Evolutionary conservation across 2,329 filamentous ascomycete species (phyloP), one percentile per base, ranked within the genome.

Genomic region (Pseudogymnoascus sp.): DNA sequence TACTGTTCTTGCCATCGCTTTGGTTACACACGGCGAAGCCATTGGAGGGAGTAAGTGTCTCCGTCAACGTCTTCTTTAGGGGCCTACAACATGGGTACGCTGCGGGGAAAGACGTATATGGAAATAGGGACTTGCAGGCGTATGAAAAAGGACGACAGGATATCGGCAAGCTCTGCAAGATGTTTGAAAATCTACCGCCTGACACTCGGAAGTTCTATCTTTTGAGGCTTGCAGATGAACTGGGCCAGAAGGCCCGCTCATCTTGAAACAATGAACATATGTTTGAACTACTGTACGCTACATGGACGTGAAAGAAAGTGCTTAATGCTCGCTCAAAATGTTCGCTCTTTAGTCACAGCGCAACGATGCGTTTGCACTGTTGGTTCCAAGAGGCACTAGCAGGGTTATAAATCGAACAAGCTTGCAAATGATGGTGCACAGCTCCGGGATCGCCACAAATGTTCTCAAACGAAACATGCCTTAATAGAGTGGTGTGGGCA

Each of bases 41-140:
- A 0, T 79, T 81, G 56, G 69, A 74, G 6, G 73, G 78, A 50
- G 73, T 85, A 65, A 92, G 90, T 68, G 80, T 96, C 6, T 90
- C 90, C 0, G 86, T 96, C n/a, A 96, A 96, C 72, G 83, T 93
- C 29, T 96, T 96, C 78, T 96, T 96, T 76, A 85, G 86, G 47
- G 87, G 86, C 65, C 78, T 95, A 8, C 77, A 85, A 2, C 77
- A 73, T 2, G 85, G 83, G 1, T 95, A 95, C 72, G 86, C 90
- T 0, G 74, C 81, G 0, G 91, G 92, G 0, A 83, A 86, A 67
- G 92, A 96, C 72, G 88, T 96, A 0, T 96, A 96, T 72, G 92
- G 90, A 1, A 96, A 96, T 72, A 81, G 91, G 40, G 93, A 96
- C 74, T 74, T 96, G 60, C 87, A 88, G 40, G 89, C 88, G 1